Base-by-base conservation (phyloP, 129 eudicot species). In the Gnaphalium uliginosum region DNA sequence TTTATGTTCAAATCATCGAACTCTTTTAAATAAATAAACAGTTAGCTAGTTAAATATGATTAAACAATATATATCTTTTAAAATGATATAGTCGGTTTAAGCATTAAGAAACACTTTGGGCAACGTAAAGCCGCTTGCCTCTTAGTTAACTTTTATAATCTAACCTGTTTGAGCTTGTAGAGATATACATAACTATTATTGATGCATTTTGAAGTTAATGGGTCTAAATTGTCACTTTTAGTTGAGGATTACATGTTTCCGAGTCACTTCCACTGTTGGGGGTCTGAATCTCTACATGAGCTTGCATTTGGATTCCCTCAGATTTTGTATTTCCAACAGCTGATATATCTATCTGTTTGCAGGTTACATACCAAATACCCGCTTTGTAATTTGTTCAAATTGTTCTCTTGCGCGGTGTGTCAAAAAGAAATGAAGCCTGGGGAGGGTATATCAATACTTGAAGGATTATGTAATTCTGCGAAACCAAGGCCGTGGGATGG, bases 401-500 rank as follows among this genome's bases (percentile, higher is more conserved):
- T 95, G 85, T 95, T 95, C 81, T 77, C 79, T 60, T 95, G 99
- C 74, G 99, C 96, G 8, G 86, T 95, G 64, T 95, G 99, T 83
- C 97, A 89, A 85, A 86, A 84, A 41, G 97, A 89, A 77, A 83
- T 95, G 84, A 95, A 95, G 80, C 97, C 99, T 0, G 96, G 95
- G 60, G 97, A 95, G 75, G 99, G 99, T 51, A 78, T 95, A 75
- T 95, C 99, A 9, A 81, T 95, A 80, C 96, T 91, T 43, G 78
- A 85, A 1, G 92, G 85, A 27, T 64, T 82, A 8, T 62, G 78
- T 33, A 79, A 81, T 37, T 54, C 81, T 1, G 83, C 71, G 53
- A 91, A 89, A 71, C 75, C 90, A 75, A 84, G 90, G 71, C 97
- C 96, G 22, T 95, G 99, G 99, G 99, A 95, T 78, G 99, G 99